These are phyloP conservation scores for Calocybe cyanea DNA, from an alignment of 768 basidiomycete genomes.

Conservation along the genomic window DNA sequence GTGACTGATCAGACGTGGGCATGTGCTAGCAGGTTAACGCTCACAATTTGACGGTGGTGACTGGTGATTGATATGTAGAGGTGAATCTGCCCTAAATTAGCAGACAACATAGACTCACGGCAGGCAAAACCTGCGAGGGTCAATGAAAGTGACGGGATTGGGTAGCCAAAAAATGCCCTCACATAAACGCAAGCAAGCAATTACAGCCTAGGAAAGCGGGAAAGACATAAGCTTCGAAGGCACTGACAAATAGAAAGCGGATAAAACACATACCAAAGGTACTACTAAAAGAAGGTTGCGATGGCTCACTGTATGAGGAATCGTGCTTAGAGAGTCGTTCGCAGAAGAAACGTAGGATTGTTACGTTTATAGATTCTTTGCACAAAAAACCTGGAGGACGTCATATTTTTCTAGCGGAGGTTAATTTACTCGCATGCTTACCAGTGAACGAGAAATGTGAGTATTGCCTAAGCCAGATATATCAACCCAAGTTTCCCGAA, in stretches of 20 bases:
- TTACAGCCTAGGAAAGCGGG: constrained; percentile 18
- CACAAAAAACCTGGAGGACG: constrained; percentile 28
- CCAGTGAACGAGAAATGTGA: constrained; percentile 52
- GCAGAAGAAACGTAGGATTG: constrained; percentile 4
- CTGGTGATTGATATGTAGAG: neutral
- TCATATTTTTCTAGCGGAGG: neutral
- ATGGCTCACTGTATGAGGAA: constrained; percentile 26
- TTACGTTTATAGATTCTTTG: constrained; percentile 40
- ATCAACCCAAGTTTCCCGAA: neutral
- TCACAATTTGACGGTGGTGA: constrained; percentile 16
- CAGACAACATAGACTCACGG: constrained; percentile 13
- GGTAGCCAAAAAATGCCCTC: neutral
- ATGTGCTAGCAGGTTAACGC: neutral
- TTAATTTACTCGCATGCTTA: constrained; percentile 19
- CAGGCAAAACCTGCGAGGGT: constrained; percentile 20
- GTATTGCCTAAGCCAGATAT: constrained; percentile 30
- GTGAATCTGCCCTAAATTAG: neutral
- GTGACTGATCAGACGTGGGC: neutral
- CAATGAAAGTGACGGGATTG: neutral
- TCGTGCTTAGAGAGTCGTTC: neutral
- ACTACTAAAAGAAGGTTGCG: constrained; percentile 29
- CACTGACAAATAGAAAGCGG: neutral
- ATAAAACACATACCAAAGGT: constrained; percentile 25
- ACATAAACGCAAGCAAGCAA: constrained; percentile 30
- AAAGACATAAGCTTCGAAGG: neutral